Percentiles rank a stretch among this genome's conserved stretches.
These are phyloP conservation scores for Pulveroboletus ravenelii DNA, from an alignment of 768 basidiomycete species.

Conservation along the genomic window DNA sequence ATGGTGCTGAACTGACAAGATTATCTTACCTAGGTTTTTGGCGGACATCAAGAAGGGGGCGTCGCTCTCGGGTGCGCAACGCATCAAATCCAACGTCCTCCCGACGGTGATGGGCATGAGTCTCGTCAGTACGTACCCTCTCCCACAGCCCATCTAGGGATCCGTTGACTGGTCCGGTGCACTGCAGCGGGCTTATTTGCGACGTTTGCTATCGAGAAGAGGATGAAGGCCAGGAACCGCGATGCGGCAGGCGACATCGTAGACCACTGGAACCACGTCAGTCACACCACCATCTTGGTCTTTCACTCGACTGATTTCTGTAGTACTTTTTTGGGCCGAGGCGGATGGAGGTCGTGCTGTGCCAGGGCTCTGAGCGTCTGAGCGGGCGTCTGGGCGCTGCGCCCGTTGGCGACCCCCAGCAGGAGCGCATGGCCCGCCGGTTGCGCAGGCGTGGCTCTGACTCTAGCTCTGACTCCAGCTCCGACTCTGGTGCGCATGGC, in stretches of 20 bases:
- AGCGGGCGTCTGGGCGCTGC: conserved; percentile 23
- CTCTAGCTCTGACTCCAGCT: not conserved
- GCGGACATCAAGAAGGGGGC: conserved; percentile 33
- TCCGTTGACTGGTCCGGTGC: not conserved
- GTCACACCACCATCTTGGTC: not conserved
- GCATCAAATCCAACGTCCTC: conserved; percentile 29
- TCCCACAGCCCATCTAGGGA: not conserved
- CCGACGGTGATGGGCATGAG: conserved; percentile 30
- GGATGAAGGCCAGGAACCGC: conserved; percentile 35
- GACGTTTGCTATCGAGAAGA: conserved; percentile 15
- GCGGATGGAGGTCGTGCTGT: conserved; percentile 39
- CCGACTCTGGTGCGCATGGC: too few species aligned
- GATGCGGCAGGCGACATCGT: conserved; percentile 38
- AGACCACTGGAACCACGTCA: conserved; percentile 49
- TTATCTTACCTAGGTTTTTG: conserved; percentile 28
- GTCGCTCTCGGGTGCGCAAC: conserved; percentile 32
- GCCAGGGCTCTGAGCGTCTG: conserved; percentile 28
- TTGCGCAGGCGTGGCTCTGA: conserved; percentile 9
- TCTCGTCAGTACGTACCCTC: conserved; percentile 15
- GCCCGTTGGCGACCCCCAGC: conserved; percentile 17
- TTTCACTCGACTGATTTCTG: not conserved
- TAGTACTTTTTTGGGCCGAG: conserved; percentile 49
- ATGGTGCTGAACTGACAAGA: too few species aligned
- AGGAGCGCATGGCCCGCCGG: conserved; percentile 15
- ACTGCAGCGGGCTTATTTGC: conserved; percentile 18